phyloP scores from a whole-genome alignment of 2,329 filamentous ascomycete species.

The Pyrenochaeta sp. region DNA sequence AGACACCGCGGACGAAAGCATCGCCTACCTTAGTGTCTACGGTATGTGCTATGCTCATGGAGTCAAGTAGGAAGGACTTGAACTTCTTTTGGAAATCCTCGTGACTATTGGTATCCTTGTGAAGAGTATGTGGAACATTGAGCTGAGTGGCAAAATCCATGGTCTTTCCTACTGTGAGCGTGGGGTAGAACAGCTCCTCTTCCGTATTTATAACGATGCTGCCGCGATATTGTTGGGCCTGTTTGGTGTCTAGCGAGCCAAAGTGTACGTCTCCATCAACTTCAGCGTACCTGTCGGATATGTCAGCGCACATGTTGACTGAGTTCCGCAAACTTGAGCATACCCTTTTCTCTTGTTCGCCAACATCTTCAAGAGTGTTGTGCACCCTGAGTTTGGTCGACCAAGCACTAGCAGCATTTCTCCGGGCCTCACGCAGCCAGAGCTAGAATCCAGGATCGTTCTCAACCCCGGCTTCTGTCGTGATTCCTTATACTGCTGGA shows the following conservation, averaged over 20 bases:
- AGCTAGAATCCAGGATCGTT: too few relatives aligned
- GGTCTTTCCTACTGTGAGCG: constrained; percentile 85
- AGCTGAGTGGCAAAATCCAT: constrained; percentile 67
- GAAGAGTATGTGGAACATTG: constrained; percentile 62
- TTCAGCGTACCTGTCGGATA: constrained; percentile 69
- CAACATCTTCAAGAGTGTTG: constrained; percentile 76
- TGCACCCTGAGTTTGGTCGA: constrained; percentile 32
- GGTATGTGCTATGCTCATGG: constrained; percentile 58
- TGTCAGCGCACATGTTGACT: background rate
- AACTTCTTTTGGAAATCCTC: constrained; percentile 56
- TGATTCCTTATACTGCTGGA: too few relatives aligned
- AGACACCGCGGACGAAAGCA: constrained; percentile 71
- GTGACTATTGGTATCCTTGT: constrained; percentile 51
- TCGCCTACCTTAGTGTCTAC: constrained; percentile 73
- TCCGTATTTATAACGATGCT: constrained; percentile 82
- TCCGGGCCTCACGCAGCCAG: too few relatives aligned
- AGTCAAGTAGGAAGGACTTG: constrained; percentile 61
- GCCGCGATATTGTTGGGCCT: constrained; percentile 78
- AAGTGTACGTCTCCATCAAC: constrained; percentile 65
- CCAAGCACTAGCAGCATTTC: too few relatives aligned
- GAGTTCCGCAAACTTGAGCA: too few relatives aligned
- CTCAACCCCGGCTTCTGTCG: too few relatives aligned
- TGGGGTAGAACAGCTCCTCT: constrained; percentile 78
- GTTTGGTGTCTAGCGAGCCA: constrained; percentile 70
- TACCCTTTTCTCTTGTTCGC: constrained; percentile 24